Conservation (phyloP, 1,139 yeast species). For the Hyphopichia khmerensis region DNA sequence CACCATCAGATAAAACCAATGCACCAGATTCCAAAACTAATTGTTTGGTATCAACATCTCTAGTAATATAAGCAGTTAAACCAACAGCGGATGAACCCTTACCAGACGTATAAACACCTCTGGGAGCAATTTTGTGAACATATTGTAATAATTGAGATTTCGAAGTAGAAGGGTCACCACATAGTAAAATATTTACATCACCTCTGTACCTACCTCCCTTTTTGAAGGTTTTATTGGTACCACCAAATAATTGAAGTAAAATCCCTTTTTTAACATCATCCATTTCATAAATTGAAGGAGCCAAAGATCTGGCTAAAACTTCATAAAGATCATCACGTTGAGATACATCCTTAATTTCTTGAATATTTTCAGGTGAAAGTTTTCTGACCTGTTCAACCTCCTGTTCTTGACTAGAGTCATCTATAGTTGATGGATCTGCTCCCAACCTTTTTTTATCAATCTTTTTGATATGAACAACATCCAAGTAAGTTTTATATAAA, state of each 20-base stretch:
- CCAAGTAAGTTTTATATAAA: slow-evolving; percentile 88
- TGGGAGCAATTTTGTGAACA: slow-evolving; percentile 95
- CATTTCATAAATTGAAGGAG: slow-evolving; percentile 94
- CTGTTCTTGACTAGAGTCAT: slow-evolving; percentile 46
- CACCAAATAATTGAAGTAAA: slow-evolving; percentile 88
- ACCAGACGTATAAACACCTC: slow-evolving; percentile 98
- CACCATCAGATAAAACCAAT: slow-evolving; percentile 93
- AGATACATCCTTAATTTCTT: slow-evolving; percentile 59
- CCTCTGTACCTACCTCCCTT: slow-evolving; percentile 97
- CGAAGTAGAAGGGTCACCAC: slow-evolving; percentile 98
- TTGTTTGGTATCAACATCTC: slow-evolving; percentile 92
- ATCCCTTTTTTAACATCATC: slow-evolving; percentile 97
- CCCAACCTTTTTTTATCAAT: slow-evolving; percentile 81
- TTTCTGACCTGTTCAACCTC: slow-evolving; percentile 77
- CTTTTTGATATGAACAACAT: slow-evolving; percentile 89
- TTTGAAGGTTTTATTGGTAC: slow-evolving; percentile 82
- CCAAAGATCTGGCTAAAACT: slow-evolving; percentile 84
- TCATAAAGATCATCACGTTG: slow-evolving; percentile 80
- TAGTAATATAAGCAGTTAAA: slow-evolving; percentile 91
- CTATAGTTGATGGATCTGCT: slow-evolving; percentile 69
- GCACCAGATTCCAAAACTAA: slow-evolving; percentile 96
- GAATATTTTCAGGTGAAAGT: slow-evolving; percentile 68
- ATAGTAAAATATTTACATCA: slow-evolving; percentile 81
- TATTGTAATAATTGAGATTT: slow-evolving; percentile 92
- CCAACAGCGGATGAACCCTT: slow-evolving; percentile 99